Base-by-base conservation (phyloP, 148 eudicot species). In the Rheum nobile region DNA sequence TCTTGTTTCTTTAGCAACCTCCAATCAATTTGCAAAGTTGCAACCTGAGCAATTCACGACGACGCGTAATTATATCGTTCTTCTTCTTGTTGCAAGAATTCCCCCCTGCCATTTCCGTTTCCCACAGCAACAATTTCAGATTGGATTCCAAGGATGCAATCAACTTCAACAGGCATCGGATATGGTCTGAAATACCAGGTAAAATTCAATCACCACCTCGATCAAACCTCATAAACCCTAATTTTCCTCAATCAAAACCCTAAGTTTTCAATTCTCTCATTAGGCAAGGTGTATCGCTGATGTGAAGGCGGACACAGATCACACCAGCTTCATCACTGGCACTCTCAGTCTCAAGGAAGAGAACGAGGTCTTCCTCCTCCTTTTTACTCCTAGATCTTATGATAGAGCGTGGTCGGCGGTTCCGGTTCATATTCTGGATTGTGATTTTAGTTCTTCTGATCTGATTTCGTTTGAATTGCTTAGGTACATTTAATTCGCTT, bases 131-230 rank as follows among this genome's bases (percentile, higher is more conserved):
- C 70, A 16, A 22, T 3, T 34, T 65, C 70, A 7, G 21, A 1
- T 65, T 65, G 73, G 48, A 38, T 26, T 71, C 21, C 44, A 41
- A 71, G 72, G 80, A 91, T 93, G 97, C 97, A 94, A 77, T 92
- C 92, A 77, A 95, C 89, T 76, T 86, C 97, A 55, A 84, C 89
- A 4, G 97, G 98, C 55, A 83, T 95, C 28, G 98, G 97, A 14
- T 95, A 95, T 29, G 98, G 98, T 70, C 85, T 95, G 77, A 95
- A 95, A 68, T 95, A 95, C 79, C 98, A 95, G 97, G 98, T 86
- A 32, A 67, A 71, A 32, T 12, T 38, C 41, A 71, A 72, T 37
- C 71, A 8, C 13, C 11, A 1, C 17, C 70, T 65, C 21, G 70
- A 65, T 65, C 70, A 32, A 11, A 34, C 39, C 70, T n/a, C 59